Evolutionary conservation across 1,284 basidiomycete species (phyloP), one percentile per base, ranked within the genome.

Genomic region (Dichomitus squalens): DNA sequence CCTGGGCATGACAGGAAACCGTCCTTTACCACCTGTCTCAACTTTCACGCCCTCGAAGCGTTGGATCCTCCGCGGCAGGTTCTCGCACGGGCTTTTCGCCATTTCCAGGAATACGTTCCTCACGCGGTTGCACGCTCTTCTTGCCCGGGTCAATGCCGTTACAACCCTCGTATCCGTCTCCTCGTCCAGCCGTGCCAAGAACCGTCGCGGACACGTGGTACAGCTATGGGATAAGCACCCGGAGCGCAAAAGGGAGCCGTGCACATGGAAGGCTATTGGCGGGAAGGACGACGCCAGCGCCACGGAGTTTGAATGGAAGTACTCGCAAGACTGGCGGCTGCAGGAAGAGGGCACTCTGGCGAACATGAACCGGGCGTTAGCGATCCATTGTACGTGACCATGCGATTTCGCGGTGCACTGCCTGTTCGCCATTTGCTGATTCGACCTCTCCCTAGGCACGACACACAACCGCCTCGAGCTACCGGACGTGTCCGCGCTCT

Each of bases 131-230:
- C 61, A 70, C n/a, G 41, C 47, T 7, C 52, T 59, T 29, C 61
- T 73, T 7, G 63, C 66, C 23, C 41, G 53, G 16, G 53, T 73
- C 60, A 73, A 73, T 55, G 58, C 62, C 5, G 36, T 57, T 31
- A 72, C 70, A 1, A 71, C 72, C 6, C 58, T 73, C 49, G 59
- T 71, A 7, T 65, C 71, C 2, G 52, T 53, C 11, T 66, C 65
- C 43, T 52, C 59, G 14, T 23, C 62, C 58, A 12, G 52, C 58
- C 21, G 50, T 57, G 21, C 65, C 60, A 66, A 53, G 61, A 11
- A 4, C 52, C 65, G 7, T 46, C 59, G 39, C 53, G 70, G 14
- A 58, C 60, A 11, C n/a, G n/a, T 67, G 61, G 7, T 71, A 60
- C 66, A 66, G 23, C 61, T 66, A 46, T 47, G 51, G 25, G 52